Evolutionary conservation across 805 yeast genomes (phyloP), one percentile per base, ranked within the genome.

Genomic region (Schizosaccharomyces cryophilus): DNA sequence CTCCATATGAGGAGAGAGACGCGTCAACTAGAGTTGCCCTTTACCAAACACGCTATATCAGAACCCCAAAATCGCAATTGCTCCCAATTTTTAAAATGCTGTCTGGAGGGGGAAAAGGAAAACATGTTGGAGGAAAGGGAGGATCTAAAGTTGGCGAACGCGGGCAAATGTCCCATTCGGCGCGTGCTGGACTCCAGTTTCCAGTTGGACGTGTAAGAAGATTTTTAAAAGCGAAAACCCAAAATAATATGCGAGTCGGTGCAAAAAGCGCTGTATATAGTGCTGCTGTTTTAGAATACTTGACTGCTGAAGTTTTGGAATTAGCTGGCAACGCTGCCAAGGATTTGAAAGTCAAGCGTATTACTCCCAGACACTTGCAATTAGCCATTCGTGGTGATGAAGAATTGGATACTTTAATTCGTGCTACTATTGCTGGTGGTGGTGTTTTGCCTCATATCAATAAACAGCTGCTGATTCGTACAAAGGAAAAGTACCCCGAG

Each of bases 181-280:
- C 95, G 9, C 83, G 94, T 73, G 96, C 96, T 31, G 96, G 96
- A 30, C 76, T 88, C 71, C 69, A 66, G 85, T 93, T 93, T 76
- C 99, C 99, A 60, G 97, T 94, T 47, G 99, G 99, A 63, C 87
- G 99, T 83, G 88, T 93, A 68, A 90, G 93, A 80, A 82, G 98
- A 77, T 90, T 88, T 72, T 78, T 93, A 73, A 90, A 89, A 77
- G 83, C 79, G 73, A 86, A 84, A 65, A 95, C 95, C 24, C 93
- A 87, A 71, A 87, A 86, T 74, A 80, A 78, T 69, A 79, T 80
- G 65, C 75, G 95, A 72, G 94, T 87, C 59, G 95, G 95, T 63
- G 80, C 85, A 17, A 35, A 61, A 72, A 83, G 96, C 54, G 97
- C 99, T 60, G 90, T 90, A 65, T 90, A 89, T 78, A 80, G 90